Percentiles rank a stretch among this genome's conserved stretches.
Conservation (phyloP, 2,329 filamentous ascomycete genomes). For the Clarireedia paspali region DNA sequence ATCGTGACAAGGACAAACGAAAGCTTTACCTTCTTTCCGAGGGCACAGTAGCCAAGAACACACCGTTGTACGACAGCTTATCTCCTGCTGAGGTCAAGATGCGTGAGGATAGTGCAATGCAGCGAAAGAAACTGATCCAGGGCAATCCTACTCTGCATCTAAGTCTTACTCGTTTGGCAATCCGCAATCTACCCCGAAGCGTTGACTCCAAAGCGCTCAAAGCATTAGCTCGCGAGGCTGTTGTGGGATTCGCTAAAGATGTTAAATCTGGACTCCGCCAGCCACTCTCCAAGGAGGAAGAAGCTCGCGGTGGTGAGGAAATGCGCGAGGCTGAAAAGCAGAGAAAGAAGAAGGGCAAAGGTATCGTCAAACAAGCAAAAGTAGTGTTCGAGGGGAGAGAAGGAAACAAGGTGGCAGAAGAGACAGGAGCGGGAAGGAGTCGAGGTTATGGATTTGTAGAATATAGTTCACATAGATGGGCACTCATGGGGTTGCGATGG, state of each 20-base stretch:
- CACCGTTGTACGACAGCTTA: constrained; percentile 68
- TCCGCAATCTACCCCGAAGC: constrained; percentile 83
- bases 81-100: constrained; percentile 76
- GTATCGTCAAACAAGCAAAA: constrained; percentile 86
- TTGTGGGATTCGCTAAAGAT: constrained; percentile 89
- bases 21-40: constrained; percentile 82
- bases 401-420: constrained; percentile 75
- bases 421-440: constrained; percentile 70
- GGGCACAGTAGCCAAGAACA: constrained; percentile 71
- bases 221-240: constrained; percentile 79
- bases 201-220: constrained; percentile 85
- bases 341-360: constrained; percentile 76
- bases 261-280: constrained; percentile 70
- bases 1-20: constrained; percentile 77
- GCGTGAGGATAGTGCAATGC: constrained; percentile 77
- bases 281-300: constrained; percentile 83
- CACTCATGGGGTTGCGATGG: constrained; percentile 90
- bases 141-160: constrained; percentile 84
- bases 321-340: constrained; percentile 74
- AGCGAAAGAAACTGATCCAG: constrained; percentile 85
- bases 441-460: constrained; percentile 97
- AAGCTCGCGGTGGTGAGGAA: constrained; percentile 67
- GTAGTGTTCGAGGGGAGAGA: constrained; percentile 85
- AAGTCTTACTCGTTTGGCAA: constrained; percentile 79
- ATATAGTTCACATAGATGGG: constrained; percentile 87